Base-by-base conservation (phyloP, 495 filamentous ascomycete species). In the Penicillium waksmanii region DNA sequence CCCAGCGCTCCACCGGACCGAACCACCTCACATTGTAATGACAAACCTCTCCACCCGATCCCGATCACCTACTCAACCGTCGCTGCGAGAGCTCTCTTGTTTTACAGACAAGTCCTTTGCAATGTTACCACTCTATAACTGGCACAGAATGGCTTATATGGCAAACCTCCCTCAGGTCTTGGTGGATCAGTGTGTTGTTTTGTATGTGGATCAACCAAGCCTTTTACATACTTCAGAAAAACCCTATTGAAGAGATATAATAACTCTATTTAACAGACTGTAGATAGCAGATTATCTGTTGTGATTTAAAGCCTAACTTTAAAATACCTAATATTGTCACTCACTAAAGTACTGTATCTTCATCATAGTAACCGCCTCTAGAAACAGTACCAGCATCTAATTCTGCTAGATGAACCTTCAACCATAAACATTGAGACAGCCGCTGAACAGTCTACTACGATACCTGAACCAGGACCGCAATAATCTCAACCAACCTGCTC, bases 131-230 rank as follows among this genome's bases (percentile, higher is more conserved):
- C 56, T 42, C 38, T 47, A 10, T 49, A 52, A 9, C 56, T 53
- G 13, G 56, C 56, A 12, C 56, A 58, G 38, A 58, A 53, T 53
- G 56, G 56, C 48, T 27, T 58, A 2, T 53, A 58, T 36, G 51
- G 25, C 55, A 50, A 49, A 12, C 31, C 35, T 15, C n/a, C 18
- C 5, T 17, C 46, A 51, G 34, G 33, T n/a, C 25, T 40, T 23
- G 55, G 46, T 17, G 47, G 46, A 50, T 27, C 46, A 57, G 44
- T 23, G 43, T 51, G 55, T 19, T 57, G 55, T 49, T 57, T 57
- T 51, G 42, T 34, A 3, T 57, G 55, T n/a, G 43, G 42, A 51
- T 51, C 46, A n/a, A 49, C 44, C 13, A 57, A 13, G 33, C 55
- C 27, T 18, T 43, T 57, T 46, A 46, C 49, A 51, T 31, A 18